Evolutionary conservation across 179 eudicot genomes (phyloP), one percentile per base, ranked within the genome.

Genomic region (Nepenthes alata): DNA sequence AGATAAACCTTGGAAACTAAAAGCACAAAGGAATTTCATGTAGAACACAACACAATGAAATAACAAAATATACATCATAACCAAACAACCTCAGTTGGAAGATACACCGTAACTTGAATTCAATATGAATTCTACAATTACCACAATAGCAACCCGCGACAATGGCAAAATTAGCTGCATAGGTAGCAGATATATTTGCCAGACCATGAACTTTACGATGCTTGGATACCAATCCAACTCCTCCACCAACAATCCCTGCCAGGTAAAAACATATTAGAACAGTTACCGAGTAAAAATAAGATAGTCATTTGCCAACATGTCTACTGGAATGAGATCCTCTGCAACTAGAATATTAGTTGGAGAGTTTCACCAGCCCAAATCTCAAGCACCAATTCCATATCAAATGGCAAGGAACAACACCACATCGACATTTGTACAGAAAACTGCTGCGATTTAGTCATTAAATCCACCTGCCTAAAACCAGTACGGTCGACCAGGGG

Each of bases 141-240:
- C 97, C 97, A 68, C 88, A 91, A 48, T 91, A 91, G 69, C 83
- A 80, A 37, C 84, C 96, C 35, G 91, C 63, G 47, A 91, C 85
- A 49, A 85, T 81, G 65, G 97, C 89, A 41, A 84, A 74, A 80
- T 91, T 88, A 49, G 97, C 62, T 13, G 97, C 97, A 61, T 88
- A 91, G 61, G 91, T 82, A 55, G 97, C 76, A 51, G 97, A 77
- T 48, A 85, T 81, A 49, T 79, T 77, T 3, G 81, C 78, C 53
- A 85, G 67, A 12, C 97, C 97, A 7, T 72, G 83, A 55, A 65
- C 75, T 74, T 85, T 91, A 13, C 85, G 67, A 58, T 90, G 86
- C 72, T 79, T 88, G 0, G 96, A 88, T 35, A 85, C 55, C 57
- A 74, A 61, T 59, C 96, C 97, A 65, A 61, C 68, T 57, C 80